Base-by-base conservation (phyloP, 495 filamentous ascomycete species). In the Tuber brumale region DNA sequence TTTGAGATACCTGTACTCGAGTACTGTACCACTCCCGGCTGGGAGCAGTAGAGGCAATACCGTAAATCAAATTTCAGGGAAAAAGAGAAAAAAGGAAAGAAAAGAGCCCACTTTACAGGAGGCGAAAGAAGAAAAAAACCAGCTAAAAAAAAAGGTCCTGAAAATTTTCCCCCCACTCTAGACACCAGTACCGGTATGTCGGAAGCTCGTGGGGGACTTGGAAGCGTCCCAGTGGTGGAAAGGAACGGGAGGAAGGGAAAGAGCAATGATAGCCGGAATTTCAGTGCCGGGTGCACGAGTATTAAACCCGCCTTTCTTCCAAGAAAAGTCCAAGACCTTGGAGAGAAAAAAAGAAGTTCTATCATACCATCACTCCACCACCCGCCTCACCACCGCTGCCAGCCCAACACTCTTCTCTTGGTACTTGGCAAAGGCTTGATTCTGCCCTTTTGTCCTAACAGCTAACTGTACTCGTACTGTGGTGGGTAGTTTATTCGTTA, bases 121-220 rank as follows among this genome's bases (percentile, higher is more conserved):
- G 19, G 8, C 46, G 70, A 51, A 44, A 61, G 27, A 39, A 69
- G 69, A 19, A 27, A 69, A 41, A 76, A 57, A 46, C 37, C 27
- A 31, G 39, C 72, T 70, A 39, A 39, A 76, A 76, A 72, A 45
- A 72, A 43, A 51, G 6, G 45, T 19, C 46, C 23, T 41, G 5
- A 70, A 39, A 18, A 70, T 44, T 78, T 76, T 77, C 73, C 51
- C 70, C 57, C 76, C 43, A 44, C 43, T 44, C 27, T 71, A 57
- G 75, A 70, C 8, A 51, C 14, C 19, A 6, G 19, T 23, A 51
- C 14, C 19, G 19, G 19, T 6, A 16, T 3, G 12, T 61, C 27
- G 27, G n/a, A 27, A 16, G 3, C 51, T 61, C 51, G 51, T 61
- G 51, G n/a, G n/a, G n/a, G n/a, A 31, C n/a, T 16, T 12, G n/a